Percentiles rank a stretch among this genome's conserved stretches.
These are phyloP conservation scores for Solanum ahanhuiri DNA, from an alignment of 257 asterid species.

Conservation along the genomic window DNA sequence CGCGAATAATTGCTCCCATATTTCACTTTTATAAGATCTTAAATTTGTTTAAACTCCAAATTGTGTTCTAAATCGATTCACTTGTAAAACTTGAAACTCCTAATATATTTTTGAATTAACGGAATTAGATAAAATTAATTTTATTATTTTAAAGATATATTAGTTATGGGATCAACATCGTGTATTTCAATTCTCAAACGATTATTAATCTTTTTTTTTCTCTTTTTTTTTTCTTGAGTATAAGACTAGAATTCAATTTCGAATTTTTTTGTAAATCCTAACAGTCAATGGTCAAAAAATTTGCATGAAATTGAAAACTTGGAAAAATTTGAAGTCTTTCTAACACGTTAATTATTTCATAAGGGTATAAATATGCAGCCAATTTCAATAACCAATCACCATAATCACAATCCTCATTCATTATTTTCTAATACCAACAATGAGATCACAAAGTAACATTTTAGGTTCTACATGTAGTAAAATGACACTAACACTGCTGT, in stretches of 20 bases:
- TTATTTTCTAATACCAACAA: neutral
- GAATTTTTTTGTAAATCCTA: neutral
- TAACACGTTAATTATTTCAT: neutral
- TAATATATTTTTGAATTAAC: no score
- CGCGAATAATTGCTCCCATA: neutral
- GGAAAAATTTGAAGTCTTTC: neutral
- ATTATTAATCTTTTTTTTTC: no score
- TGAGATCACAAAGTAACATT: neutral
- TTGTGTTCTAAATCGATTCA: no score
- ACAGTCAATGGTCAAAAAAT: neutral
- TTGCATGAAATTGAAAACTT: neutral
- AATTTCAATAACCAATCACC: neutral
- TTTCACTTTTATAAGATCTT: neutral
- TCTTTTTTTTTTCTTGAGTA: neutral
- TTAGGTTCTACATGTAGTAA: neutral
- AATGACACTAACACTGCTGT: neutral
- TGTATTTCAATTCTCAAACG: neutral
- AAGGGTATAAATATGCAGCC: neutral
- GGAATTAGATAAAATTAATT: neutral
- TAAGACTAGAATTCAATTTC: neutral
- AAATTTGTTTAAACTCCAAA: neutral
- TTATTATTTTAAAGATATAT: neutral
- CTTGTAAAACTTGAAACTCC: neutral
- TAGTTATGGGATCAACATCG: neutral
- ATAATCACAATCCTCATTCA: neutral